Conservation (phyloP, 2,329 filamentous ascomycete species). For the Cladosporium colombiae region DNA sequence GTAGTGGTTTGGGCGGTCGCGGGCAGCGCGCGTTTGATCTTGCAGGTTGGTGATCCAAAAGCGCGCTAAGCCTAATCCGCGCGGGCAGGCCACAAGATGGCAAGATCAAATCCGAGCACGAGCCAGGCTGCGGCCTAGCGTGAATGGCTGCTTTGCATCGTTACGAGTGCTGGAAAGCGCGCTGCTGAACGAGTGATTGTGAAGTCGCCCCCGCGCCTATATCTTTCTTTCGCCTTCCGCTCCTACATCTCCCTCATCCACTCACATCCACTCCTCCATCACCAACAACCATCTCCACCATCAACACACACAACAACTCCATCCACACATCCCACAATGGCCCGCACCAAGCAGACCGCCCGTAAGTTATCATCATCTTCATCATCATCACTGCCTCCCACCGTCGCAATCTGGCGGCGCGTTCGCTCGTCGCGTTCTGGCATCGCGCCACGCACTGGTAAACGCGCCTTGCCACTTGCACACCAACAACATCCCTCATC, state of each 20-base stretch:
- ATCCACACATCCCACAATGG: constrained; percentile 44
- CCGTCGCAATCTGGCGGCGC: constrained; percentile 55
- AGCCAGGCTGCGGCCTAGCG: constrained; percentile 1
- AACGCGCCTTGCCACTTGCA: constrained; percentile 24
- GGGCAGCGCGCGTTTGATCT: constrained; percentile 20
- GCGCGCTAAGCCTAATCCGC: constrained; percentile 20
- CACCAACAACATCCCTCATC: constrained; percentile 12
- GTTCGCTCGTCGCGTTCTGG: constrained; percentile 24
- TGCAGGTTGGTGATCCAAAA: constrained; percentile 22
- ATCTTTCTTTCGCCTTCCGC: constrained; percentile 19
- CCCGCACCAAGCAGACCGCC: constrained; percentile 58
- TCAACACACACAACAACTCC: constrained; percentile 35
- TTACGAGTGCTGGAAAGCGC: constrained; percentile 22
- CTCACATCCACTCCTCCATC: constrained; percentile 20
- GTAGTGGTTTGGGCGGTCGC: constrained; percentile 4
- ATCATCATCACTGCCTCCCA: constrained; percentile 61
- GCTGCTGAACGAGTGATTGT: constrained; percentile 20
- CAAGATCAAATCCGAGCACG: constrained; percentile 21
- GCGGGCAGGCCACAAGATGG: constrained; percentile 9
- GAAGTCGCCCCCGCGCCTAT: constrained; percentile 22
- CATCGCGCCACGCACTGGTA: constrained; percentile 25
- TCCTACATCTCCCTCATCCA: constrained; percentile 14
- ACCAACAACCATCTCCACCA: constrained; percentile 26
- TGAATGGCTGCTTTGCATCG: constrained; percentile 14
- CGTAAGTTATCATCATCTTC: constrained; percentile 46